These are phyloP conservation scores for Achaetomium macrosporum DNA, from an alignment of 2,329 filamentous ascomycete species.

Conservation along the genomic window DNA sequence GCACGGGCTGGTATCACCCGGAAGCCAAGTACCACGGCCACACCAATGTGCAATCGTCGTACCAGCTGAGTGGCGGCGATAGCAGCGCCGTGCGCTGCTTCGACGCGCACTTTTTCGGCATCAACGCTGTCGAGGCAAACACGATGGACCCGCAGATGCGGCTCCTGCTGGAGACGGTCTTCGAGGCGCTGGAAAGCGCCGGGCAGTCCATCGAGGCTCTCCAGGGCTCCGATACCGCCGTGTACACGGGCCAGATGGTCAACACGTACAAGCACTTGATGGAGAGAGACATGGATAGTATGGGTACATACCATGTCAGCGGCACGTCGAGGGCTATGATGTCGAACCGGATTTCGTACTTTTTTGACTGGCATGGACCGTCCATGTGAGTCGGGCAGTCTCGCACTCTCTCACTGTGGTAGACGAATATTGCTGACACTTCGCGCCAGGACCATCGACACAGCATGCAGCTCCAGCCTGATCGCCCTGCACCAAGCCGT, in stretches of 20 bases:
- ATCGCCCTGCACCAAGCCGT: constrained; percentile 28
- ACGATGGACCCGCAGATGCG: constrained; percentile 20
- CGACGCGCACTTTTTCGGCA: constrained; percentile 19
- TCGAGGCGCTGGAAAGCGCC: constrained; percentile 20
- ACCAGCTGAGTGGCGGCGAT: constrained; percentile 14
- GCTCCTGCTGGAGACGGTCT: constrained; percentile 17
- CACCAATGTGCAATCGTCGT: constrained; percentile 13
- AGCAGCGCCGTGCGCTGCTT: constrained; percentile 8
- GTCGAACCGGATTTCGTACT: constrained; percentile 33
- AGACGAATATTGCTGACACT: no score
- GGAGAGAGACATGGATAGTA: constrained; percentile 5
- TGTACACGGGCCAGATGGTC: constrained; percentile 31
- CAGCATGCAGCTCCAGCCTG: constrained; percentile 15
- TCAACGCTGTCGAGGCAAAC: constrained; percentile 14
- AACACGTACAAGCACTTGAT: constrained; percentile 25
- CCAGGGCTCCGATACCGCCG: constrained; percentile 26
- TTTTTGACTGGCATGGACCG: constrained; percentile 25
- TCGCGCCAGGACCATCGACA: constrained; percentile 13
- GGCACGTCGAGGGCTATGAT: constrained; percentile 28
- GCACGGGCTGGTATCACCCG: constrained; percentile 14
- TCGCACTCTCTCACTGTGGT: no score
- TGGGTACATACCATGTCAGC: constrained; percentile 22
- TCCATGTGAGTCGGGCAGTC: constrained; percentile 1
- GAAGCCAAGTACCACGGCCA: constrained; percentile 9
- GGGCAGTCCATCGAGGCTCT: constrained; percentile 27